Conservation (phyloP, 2,329 filamentous ascomycete species). For the Mycocentrospora acerina region DNA sequence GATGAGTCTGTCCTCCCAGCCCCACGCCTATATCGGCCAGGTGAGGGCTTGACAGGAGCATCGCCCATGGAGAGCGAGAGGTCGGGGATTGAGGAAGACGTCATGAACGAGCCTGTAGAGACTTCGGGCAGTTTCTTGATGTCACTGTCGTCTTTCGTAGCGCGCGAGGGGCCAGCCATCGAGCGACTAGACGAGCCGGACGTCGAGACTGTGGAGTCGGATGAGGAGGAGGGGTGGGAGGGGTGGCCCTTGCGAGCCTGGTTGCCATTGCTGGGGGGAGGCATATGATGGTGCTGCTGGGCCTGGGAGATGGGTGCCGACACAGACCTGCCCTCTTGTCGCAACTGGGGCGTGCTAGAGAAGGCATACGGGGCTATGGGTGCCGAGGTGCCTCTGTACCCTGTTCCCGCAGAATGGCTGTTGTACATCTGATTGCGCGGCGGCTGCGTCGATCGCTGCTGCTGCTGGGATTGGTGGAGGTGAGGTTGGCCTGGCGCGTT, state of each 20-base stretch:
- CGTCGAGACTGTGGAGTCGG: constrained; percentile 49
- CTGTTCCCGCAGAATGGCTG: constrained; percentile 40
- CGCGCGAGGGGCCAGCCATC: constrained; percentile 29
- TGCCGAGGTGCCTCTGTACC: constrained; percentile 47
- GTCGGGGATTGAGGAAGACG: constrained; percentile 56
- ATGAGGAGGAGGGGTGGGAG: constrained; percentile 44
- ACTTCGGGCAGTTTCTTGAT: constrained; percentile 38
- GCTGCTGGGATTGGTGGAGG: constrained; percentile 24
- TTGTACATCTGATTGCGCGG: constrained; percentile 48
- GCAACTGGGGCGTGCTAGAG: constrained; percentile 55
- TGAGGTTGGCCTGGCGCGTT: constrained; percentile 41
- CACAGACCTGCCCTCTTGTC: constrained; percentile 57
- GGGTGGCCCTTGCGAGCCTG: constrained; percentile 37
- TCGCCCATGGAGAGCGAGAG: constrained; percentile 58
- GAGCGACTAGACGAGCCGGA: constrained; percentile 55
- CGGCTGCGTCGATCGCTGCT: constrained; percentile 45
- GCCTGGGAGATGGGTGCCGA: constrained; percentile 54
- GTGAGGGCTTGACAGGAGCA: constrained; percentile 65
- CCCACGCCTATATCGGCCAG: constrained; percentile 79
- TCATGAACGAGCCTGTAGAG: constrained; percentile 48
- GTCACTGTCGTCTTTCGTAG: constrained; percentile 54
- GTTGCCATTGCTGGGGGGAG: constrained; percentile 23
- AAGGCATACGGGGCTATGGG: constrained; percentile 55
- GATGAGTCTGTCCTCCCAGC: constrained; percentile 57
- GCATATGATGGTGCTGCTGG: constrained; percentile 37